Evolutionary conservation across 139 green algal genomes (phyloP), one percentile per base, ranked within the genome.

Genomic region (Coelastrella sp.): DNA sequence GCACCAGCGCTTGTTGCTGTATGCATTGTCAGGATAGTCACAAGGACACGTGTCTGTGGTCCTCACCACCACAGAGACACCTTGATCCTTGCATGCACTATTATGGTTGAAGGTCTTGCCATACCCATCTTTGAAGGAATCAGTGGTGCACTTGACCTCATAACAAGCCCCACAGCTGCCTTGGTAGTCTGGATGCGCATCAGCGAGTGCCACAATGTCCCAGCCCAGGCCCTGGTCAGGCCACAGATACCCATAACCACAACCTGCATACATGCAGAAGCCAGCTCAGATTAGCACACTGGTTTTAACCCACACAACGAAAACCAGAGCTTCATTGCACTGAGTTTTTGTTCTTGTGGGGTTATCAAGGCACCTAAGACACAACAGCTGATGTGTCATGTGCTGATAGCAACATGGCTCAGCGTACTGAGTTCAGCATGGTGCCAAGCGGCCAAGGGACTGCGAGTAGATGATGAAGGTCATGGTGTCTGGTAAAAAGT

Each of bases 131-230:
- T 50, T 64, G 50, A 89, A 38, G 43, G 2, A 8, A 5, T n/a
- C 25, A 25, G 13, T 41, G 0, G 34, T 27, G 43, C 88, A 91
- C 68, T 85, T 67, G 11, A 91, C 78, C 78, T 92, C 86, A 35
- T 92, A 92, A 85, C 89, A 92, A 23, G 45, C 63, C 30, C 88
- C 88, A 71, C 88, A 91, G 50, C 64, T 85, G 30, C 81, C 80
- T 0, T 30, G 19, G 59, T 89, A 91, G 17, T 89, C 86, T 19
- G 53, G 74, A 63, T 83, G 21, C 3, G 73, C 32, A 50, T 88
- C 82, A 25, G 51, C 66, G 41, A 90, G 32, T 1, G 87, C 87
- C 34, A 41, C 82, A 66, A 90, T 84, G 57, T 88, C 59, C 66
- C 50, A 84, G 34, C 81, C 87, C 2, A 76, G 85, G 77, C 69